Base-by-base conservation (phyloP, 2,329 filamentous ascomycete species). In the Zymoseptoria ardabiliae region DNA sequence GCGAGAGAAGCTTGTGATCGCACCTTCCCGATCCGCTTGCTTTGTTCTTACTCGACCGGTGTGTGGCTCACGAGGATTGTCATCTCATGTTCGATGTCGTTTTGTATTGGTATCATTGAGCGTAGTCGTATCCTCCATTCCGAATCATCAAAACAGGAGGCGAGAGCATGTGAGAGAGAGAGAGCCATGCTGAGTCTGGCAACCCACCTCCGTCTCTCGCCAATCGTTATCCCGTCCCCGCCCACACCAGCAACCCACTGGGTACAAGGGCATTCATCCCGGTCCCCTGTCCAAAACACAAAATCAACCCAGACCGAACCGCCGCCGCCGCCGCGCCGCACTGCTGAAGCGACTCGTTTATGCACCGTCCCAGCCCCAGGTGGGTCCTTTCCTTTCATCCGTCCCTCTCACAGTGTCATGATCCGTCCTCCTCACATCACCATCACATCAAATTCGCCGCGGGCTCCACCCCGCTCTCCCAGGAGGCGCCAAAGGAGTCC, bases 401-500 rank as follows among this genome's bases (percentile, higher is more conserved):
- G 25, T 28, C 25, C 25, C 25, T 28, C 25, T 28, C 4, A 28
- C 25, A 28, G 25, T 28, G 9, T 9, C 25, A 28, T 9, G 6
- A 9, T 28, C 41, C 55, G 3, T 19, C 25, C 41, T 53, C 45
- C 49, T 58, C 41, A 28, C 49, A 53, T 58, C 30, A 53, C 51
- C n/a, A n/a, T 23, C 51, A 53, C 54, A 59, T 53, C 23, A 59
- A 50, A 53, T 35, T 52, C 28, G 35, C 54, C 41, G 35, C 17
- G 55, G 56, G 55, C 45, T 61, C 61, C 55, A 66, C 41, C 6
- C 63, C 63, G 17, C 59, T 60, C 30, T 65, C 65, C 63, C 65
- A 65, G 13, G 13, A 17, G 35, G 13, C 35, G 6, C 58, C 60
- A 7, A 71, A 64, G 20, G 57, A 63, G 20, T 70, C 65, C 56